Base-by-base conservation (phyloP, 768 basidiomycete species). In the Rhodotorula toruloides region DNA sequence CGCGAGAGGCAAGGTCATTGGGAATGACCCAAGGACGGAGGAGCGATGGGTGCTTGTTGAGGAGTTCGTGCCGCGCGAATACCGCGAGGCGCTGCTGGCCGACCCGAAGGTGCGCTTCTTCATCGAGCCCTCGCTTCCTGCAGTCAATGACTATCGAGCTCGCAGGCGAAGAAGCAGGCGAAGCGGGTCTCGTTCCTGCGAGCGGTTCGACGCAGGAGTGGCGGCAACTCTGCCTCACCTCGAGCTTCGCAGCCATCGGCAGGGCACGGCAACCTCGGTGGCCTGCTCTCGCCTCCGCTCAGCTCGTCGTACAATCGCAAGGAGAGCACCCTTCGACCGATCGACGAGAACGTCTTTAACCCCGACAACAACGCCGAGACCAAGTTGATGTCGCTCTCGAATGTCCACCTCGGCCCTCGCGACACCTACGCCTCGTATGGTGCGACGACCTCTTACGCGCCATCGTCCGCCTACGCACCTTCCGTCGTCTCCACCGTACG, bases 31-130 rank as follows among this genome's bases (percentile, higher is more conserved):
- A 0, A 83, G 91, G n/a, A 87, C 84, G 2, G 80, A 85, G 1
- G 81, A 84, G 0, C 83, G 85, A 0, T 83, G 90, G 54, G 83
- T 96, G 58, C 79, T 97, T 11, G 93, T 91, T 70, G 92, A 99
- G 78, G 96, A 98, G 77, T 89, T 90, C 61, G 91, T 99, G 6
- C 94, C 93, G 1, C 79, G 84, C 44, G 92, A 91, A 75, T 91
- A 91, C 73, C 82, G 89, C 8, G 85, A 88, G 50, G 86, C 89
- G 71, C 82, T 93, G 9, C 82, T 93, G 11, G 65, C 74, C 0
- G 65, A 70, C 27, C 64, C 62, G n/a, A 61, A 61, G 62, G 66
- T 71, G 39, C 32, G 69, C 21, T 22, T 19, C 32, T 6, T n/a
- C 16, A 0, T n/a, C n/a, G n/a, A n/a, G n/a, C 39, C 3, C 17